Evolutionary conservation across 2,329 filamentous ascomycete species (phyloP), one percentile per base, ranked within the genome.

Genomic region (Penicillium sp.): DNA sequence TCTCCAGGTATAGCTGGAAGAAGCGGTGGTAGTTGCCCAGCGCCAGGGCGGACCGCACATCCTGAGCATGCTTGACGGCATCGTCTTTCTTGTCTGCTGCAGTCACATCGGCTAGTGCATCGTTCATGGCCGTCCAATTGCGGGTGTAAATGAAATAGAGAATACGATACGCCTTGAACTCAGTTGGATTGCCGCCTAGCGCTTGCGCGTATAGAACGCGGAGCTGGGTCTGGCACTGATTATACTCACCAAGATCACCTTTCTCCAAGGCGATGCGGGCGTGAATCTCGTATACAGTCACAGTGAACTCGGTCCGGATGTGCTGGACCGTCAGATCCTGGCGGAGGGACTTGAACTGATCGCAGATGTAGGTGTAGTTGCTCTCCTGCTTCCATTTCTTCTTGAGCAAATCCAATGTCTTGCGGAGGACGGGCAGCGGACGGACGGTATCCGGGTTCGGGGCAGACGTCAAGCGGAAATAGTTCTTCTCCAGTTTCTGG

Each of bases 161-260:
- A 77, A 99, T 97, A 84, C 94, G 93, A 81, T 99, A 99, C 60
- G 93, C 94, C 84, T 94, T 94, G 78, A 99, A 99, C 76, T 99
- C 94, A 78, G 90, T 87, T 69, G 90, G 86, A 74, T 92, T 91
- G 67, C 93, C 94, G 69, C 90, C 90, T 71, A 96, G 79, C 62
- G 90, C 89, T 78, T 90, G 84, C 73, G 85, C 84, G 77, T 99
- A 97, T 67, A 99, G 80, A 61, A 89, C 91, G 75, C 91, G 90
- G 70, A 99, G 82, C 79, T 99, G 94, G 68, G 94, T 97, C 80
- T 99, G 94, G 77, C 94, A 99, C 83, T 99, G 94, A 80, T 99
- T 99, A 94, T 99, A 99, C 94, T 99, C 94, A 99, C 94, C 93
- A 80, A 97, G 85, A 81, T 99, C 94, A 77, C 90, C 91, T 83